phyloP scores from a whole-genome alignment of 257 asterid species.

The Przewalskia tangutica region DNA sequence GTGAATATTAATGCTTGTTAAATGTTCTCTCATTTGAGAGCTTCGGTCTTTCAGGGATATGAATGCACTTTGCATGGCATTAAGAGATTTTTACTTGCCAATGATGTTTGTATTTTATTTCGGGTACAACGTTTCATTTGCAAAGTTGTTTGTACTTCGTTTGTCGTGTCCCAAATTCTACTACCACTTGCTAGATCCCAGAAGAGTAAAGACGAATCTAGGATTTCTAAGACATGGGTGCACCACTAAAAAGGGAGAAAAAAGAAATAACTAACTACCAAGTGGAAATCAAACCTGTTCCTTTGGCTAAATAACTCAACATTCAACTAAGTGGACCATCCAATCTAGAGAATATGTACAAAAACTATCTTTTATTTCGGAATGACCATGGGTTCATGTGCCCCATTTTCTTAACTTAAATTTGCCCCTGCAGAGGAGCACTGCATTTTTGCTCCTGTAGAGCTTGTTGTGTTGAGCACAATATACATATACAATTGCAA shows the following conservation, averaged over 20 bases:
- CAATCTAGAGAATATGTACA: no score
- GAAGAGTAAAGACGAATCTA: not conserved
- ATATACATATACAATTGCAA: not conserved
- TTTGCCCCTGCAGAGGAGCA: not conserved
- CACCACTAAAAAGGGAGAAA: no score
- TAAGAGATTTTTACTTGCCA: not conserved
- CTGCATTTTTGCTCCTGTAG: not conserved
- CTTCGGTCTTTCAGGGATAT: not conserved
- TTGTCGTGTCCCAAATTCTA: not conserved
- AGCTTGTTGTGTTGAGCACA: not conserved
- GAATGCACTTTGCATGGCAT: not conserved
- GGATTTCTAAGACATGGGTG: no score
- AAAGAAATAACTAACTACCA: no score
- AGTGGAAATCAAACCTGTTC: no score
- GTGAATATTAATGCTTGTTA: not conserved
- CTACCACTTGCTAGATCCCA: not conserved
- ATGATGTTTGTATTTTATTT: not conserved
- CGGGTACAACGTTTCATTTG: not conserved
- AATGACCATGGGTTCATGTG: no score
- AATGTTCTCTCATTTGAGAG: not conserved
- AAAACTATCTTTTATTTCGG: no score
- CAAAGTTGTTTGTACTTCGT: not conserved
- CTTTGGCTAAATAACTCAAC: no score
- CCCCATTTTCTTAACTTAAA: no score
- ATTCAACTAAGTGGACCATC: no score